These are phyloP conservation scores for Clitocybe nebularis DNA, from an alignment of 1,284 basidiomycete genomes.

Conservation along the genomic window DNA sequence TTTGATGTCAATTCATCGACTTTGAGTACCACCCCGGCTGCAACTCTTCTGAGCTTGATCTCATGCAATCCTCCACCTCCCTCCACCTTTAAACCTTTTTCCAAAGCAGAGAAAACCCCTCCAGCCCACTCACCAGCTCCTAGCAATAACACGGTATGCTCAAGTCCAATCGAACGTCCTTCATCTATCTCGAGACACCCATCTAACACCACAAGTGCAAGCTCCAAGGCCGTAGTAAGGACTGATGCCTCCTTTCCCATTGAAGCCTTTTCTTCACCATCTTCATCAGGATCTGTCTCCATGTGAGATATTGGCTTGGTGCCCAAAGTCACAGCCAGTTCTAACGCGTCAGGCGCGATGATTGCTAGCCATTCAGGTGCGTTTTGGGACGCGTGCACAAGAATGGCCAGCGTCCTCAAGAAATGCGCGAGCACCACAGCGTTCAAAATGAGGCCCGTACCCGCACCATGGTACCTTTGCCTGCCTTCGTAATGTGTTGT, in stretches of 20 bases:
- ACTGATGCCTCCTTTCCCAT: slow-evolving; percentile 57
- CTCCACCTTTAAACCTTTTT: slow-evolving; percentile 51
- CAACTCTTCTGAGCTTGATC: slow-evolving; percentile 54
- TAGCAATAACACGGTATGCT: slow-evolving; percentile 69
- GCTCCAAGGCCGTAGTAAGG: slow-evolving; percentile 69
- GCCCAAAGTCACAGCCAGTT: slow-evolving; percentile 78
- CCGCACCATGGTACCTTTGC: slow-evolving; percentile 63
- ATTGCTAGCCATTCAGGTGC: slow-evolving; percentile 77
- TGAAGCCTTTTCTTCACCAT: slow-evolving; percentile 23
- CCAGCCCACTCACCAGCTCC: slow-evolving; percentile 80
- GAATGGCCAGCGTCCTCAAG: slow-evolving; percentile 73
- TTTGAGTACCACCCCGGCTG: slow-evolving; percentile 79
- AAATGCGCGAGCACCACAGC: slow-evolving; percentile 73
- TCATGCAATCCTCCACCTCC: slow-evolving; percentile 20
- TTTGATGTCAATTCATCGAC: slow-evolving; percentile 71
- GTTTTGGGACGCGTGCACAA: slow-evolving; percentile 78
- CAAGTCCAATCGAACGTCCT: slow-evolving; percentile 72
- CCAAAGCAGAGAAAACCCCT: slow-evolving; percentile 61
- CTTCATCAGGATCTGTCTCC: slow-evolving; percentile 41
- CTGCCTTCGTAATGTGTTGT: slow-evolving; percentile 46
- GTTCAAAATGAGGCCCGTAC: slow-evolving; percentile 77
- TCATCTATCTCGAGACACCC: slow-evolving; percentile 71
- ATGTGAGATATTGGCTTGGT: slow-evolving; percentile 55
- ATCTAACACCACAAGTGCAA: slow-evolving; percentile 76
- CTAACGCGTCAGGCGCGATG: slow-evolving; percentile 76